These are phyloP conservation scores for Clavaria fumosa DNA, from an alignment of 768 basidiomycete genomes.

Conservation along the genomic window DNA sequence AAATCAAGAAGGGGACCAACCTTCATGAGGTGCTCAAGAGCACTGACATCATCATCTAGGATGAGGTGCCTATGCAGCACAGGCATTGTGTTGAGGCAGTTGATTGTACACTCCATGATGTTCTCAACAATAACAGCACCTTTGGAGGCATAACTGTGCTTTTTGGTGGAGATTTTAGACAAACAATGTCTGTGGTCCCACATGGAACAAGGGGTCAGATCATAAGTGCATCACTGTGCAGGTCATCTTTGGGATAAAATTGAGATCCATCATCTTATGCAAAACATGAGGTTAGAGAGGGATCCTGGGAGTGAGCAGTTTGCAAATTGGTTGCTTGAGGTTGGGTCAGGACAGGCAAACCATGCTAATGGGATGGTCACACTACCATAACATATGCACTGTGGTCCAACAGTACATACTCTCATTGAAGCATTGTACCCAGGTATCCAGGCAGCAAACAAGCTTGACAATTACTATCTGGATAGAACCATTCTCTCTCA, in stretches of 20 bases:
- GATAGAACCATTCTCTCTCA: slow-evolving; percentile 23
- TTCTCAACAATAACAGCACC: slow-evolving; percentile 14
- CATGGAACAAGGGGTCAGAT: slow-evolving; percentile 24
- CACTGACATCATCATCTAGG: slow-evolving; percentile 27
- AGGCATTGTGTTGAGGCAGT: slow-evolving; percentile 23
- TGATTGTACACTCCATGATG: slow-evolving; percentile 22
- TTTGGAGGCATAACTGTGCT: slow-evolving; percentile 31
- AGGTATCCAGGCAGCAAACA: slow-evolving; percentile 6
- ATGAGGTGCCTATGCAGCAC: slow-evolving; percentile 27
- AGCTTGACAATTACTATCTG: slow-evolving; percentile 18
- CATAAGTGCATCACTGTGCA: slow-evolving; percentile 20
- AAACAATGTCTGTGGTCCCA: slow-evolving; percentile 28
- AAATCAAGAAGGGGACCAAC: slow-evolving; percentile 17
- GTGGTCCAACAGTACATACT: slow-evolving; percentile 6
- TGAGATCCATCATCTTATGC: slow-evolving; percentile 17
- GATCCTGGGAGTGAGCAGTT: slow-evolving; percentile 16
- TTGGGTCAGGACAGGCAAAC: slow-evolving; percentile 19
- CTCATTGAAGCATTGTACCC: slow-evolving; percentile 19
- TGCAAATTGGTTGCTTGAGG: slow-evolving; percentile 22
- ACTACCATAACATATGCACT: slow-evolving; percentile 19
- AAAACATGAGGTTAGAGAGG: slow-evolving; percentile 28
- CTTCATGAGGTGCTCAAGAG: slow-evolving; percentile 19
- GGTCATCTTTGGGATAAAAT: slow-evolving; percentile 27
- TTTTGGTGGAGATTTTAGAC: slow-evolving; percentile 35
- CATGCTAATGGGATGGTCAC: slow-evolving; percentile 12